phyloP scores from a whole-genome alignment of 2,329 filamentous ascomycete species.

The Gnomoniopsis smithogilvyi region DNA sequence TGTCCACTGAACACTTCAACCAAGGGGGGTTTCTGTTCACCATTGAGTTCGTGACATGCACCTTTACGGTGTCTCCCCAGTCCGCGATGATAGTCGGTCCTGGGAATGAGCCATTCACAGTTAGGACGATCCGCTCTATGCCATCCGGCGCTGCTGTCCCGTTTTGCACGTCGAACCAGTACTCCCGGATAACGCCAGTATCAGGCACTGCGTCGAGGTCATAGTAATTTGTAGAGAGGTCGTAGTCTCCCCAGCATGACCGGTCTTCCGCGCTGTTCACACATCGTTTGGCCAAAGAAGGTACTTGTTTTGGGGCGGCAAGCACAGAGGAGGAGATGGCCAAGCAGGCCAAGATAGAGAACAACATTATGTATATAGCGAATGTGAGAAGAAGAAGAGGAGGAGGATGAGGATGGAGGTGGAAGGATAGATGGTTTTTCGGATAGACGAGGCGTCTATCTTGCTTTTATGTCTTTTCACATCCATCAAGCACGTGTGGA shows the following conservation, averaged over 20 bases:
- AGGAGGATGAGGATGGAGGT: neutral
- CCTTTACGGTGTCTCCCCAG: constrained; percentile 6
- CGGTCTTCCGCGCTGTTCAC: constrained; percentile 12
- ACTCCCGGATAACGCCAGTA: constrained; percentile 36
- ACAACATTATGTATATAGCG: constrained; percentile 1
- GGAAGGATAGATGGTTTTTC: neutral
- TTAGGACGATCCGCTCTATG: constrained; percentile 22
- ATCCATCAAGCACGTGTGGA: too few relatives aligned
- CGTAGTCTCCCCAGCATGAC: constrained; percentile 34
- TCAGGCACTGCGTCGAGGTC: constrained; percentile 23
- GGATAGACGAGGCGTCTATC: too few relatives aligned
- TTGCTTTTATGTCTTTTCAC: neutral
- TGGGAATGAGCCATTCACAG: constrained; percentile 45
- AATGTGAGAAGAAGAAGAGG: neutral
- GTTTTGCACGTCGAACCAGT: constrained; percentile 23
- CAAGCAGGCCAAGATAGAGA: neutral
- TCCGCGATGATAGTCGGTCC: constrained; percentile 35
- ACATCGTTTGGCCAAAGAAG: neutral
- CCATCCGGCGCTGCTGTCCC: constrained; percentile 32
- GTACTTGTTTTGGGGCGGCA: neutral
- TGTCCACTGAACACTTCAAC: constrained; percentile 20
- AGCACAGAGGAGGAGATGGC: neutral
- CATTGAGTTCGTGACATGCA: constrained; percentile 2
- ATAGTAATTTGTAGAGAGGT: constrained; percentile 32
- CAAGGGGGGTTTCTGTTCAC: neutral